phyloP scores from a whole-genome alignment of 1,284 basidiomycete species.

The Sphaerobolus stellatus region DNA sequence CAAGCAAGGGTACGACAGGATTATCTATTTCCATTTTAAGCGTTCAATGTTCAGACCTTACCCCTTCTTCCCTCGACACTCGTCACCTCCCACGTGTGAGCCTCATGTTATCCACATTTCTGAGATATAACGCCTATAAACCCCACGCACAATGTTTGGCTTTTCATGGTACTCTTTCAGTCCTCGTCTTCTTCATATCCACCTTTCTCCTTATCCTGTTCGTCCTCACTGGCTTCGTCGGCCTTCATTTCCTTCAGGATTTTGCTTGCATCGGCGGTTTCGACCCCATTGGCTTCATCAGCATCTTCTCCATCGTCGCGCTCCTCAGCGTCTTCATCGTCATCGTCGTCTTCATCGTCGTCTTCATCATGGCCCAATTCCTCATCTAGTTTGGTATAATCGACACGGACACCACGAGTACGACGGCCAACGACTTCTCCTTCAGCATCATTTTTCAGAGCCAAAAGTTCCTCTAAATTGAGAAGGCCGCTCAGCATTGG shows the following conservation, averaged over 20 bases:
- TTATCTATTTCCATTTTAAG: not conserved
- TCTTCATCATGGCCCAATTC: conserved; percentile 26
- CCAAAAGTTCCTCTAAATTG: conserved; percentile 31
- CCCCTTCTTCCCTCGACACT: not conserved
- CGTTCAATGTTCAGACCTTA: not conserved
- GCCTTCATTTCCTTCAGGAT: conserved; percentile 11
- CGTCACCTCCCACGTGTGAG: conserved; percentile 1
- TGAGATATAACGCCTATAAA: not conserved
- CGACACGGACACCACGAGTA: conserved; percentile 36
- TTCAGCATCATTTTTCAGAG: conserved; percentile 28
- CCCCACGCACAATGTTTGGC: not conserved
- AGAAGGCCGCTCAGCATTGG: not conserved
- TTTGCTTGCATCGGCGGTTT: conserved; percentile 12
- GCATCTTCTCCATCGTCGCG: conserved; percentile 19
- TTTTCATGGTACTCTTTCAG: not conserved
- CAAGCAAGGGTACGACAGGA: not conserved
- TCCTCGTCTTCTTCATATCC: not conserved
- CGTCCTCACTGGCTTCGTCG: conserved; percentile 15
- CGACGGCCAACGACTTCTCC: conserved; percentile 31
- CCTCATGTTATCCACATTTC: conserved; percentile 10
- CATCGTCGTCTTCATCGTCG: conserved; percentile 27
- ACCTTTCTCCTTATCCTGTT: conserved; percentile 27
- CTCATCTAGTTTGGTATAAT: conserved; percentile 35
- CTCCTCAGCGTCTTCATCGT: conserved; percentile 24
- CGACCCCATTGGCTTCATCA: conserved; percentile 13